Evolutionary conservation across 805 yeast species (phyloP), one percentile per base, ranked within the genome.

Genomic region (Barnettozyma wickerhamii): DNA sequence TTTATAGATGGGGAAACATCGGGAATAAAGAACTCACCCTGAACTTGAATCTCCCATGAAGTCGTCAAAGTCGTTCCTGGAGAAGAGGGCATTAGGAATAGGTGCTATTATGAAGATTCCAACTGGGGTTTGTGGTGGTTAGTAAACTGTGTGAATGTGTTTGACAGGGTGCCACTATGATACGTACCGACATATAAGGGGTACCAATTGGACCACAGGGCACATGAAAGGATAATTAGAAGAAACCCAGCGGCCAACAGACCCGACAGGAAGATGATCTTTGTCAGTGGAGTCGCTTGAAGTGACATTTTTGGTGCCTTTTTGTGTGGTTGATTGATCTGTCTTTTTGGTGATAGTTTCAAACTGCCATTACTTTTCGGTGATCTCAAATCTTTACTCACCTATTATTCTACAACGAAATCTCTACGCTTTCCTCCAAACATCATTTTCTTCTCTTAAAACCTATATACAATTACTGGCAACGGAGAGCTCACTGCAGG

Each of bases 241-340:
- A 93, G 75, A 54, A 91, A 91, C 6, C 99, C 99, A 50, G 88
- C 73, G 1, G 98, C 93, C 23, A 91, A 72, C 34, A 90, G 79
- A 30, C 81, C 71, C 13, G 93, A 77, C 15, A 87, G 76, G 13
- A 83, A 81, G 32, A 87, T 83, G 53, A 88, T 84, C 56, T 80
- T 82, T 42, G 86, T 83, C 47, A 88, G 65, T 27, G 95, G 95
- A 47, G 81, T 74, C 20, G 42, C 53, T 31, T 43, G 47, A 48
- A 53, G 24, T 19, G 30, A 33, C 46, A 36, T 38, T 30, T 18
- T 38, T 24, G 36, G 24, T 30, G n/a, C n/a, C n/a, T n/a, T n/a
- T n/a, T n/a, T n/a, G n/a, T n/a, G n/a, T n/a, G n/a, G n/a, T n/a
- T n/a, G n/a, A n/a, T n/a, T n/a, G n/a, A n/a, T n/a, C n/a, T n/a